Conservation (phyloP, 2,329 filamentous ascomycete species). For the Cryoendolithus antarcticus region DNA sequence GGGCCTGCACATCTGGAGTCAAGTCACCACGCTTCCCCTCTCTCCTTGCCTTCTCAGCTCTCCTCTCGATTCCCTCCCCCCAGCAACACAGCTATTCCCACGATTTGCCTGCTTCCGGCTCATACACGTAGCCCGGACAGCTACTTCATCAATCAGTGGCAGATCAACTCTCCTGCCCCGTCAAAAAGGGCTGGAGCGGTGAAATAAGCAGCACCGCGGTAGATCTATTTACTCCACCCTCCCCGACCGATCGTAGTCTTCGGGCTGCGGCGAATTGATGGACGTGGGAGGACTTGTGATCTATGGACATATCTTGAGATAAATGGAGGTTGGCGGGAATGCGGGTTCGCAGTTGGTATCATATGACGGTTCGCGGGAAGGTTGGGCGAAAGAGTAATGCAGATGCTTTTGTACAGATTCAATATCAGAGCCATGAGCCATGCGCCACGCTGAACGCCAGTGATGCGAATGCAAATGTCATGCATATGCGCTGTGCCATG, state of each 20-base stretch:
- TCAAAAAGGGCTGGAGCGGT: constrained; percentile 16
- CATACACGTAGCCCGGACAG: constrained; percentile 33
- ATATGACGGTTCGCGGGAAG: too few species aligned
- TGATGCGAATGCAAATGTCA: too few species aligned
- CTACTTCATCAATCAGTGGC: constrained; percentile 39
- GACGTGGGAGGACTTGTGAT: constrained; percentile 5
- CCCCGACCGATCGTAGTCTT: constrained; percentile 11
- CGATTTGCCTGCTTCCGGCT: constrained; percentile 40
- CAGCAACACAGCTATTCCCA: constrained; percentile 20
- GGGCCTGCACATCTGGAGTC: too few species aligned
- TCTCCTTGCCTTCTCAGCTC: not conserved
- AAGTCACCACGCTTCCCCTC: not conserved
- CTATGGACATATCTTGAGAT: constrained; percentile 3
- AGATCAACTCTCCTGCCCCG: constrained; percentile 29
- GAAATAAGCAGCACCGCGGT: constrained; percentile 37
- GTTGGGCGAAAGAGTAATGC: too few species aligned
- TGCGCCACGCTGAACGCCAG: too few species aligned
- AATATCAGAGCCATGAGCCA: too few species aligned
- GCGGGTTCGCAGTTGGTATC: too few species aligned
- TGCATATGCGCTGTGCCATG: too few species aligned
- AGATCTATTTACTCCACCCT: constrained; percentile 36
- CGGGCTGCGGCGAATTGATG: too few species aligned
- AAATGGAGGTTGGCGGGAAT: not conserved
- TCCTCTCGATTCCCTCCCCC: not conserved
- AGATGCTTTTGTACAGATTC: too few species aligned